Base-by-base conservation (phyloP, 148 eudicot species). In the Limonium bicolor region DNA sequence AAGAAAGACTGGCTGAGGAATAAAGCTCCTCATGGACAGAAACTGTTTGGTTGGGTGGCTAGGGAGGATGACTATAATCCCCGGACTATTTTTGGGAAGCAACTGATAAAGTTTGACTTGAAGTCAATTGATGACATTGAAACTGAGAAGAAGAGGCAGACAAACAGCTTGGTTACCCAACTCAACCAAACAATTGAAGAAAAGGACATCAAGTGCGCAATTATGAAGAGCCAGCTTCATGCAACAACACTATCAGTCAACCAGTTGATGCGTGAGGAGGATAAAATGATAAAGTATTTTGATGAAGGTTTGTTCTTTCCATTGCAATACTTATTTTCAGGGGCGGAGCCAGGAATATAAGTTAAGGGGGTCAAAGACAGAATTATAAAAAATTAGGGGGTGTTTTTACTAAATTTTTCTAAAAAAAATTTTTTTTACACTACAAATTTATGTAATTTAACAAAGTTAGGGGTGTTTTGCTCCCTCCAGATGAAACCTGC, bases 221-320 rank as follows among this genome's bases (percentile, higher is more conserved):
- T 69, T 68, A 68, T 74, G 29, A 36, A 68, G 46, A 63, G 16
- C 15, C 55, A 70, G 55, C 63, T 73, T 48, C 54, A 51, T 12
- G 54, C 54, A 62, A 70, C 94, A 14, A 66, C 66, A 38, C 23
- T 38, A 33, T 30, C 41, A 5, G 26, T 74, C 41, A 33, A 14
- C 35, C 59, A 48, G 45, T 56, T 63, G 21, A 55, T 77, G 50
- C 24, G 28, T 31, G 77, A 83, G 46, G 70, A 63, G 36, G 84
- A 83, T 16, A 59, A 39, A 17, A 83, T 80, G 83, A 48, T 38
- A 29, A 52, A 62, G 27, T 43, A 46, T 17, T 69, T 58, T 64
- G 74, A 80, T 63, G 78, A 66, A 65, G 93, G 97, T 90, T 53
- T n/a, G n/a, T n/a, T n/a, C n/a, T n/a, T n/a, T n/a, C n/a, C n/a